Evolutionary conservation across 2,329 filamentous ascomycete genomes (phyloP), one percentile per base, ranked within the genome.

Genomic region (Epichloe typhina): DNA sequence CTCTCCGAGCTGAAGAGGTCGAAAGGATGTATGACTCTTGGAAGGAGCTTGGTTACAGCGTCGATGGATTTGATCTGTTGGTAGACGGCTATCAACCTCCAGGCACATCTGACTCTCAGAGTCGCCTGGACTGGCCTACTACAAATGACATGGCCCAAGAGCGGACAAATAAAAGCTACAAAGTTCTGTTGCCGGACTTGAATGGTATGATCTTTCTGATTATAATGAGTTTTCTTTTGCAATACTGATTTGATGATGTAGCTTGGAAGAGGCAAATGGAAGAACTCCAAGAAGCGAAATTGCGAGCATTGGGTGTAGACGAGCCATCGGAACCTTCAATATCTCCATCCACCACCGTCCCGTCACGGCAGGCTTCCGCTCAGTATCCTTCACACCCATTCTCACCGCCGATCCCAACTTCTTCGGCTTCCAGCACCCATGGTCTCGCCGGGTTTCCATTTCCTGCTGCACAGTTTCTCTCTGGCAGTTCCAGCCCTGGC

Each of bases 231-330:
- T 9, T 36, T 6, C 15, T 19, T 41, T 26, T 44, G 7, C 43
- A 26, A 31, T 5, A 49, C 48, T 60, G 61, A 59, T 31, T 26
- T 46, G 2, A 40, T 26, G 47, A 4, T 50, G n/a, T 51, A 75
- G 75, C 76, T 1, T 82, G 78, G 78, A 84, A 88, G 61, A 74
- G 81, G 26, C 95, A 97, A 65, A 85, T 90, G 52, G 79, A 85
- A 50, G 83, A 85, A 57, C 72, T 97, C 37, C 82, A 87, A 58
- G 93, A 98, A 69, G 88, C 91, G 54, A 98, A 96, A 69, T 74
- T 98, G 49, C 83, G 89, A 54, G 90, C 91, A 47, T 75, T 98
- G 50, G 93, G 93, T 56, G 93, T 82, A 37, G 82, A 84, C 5
- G 87, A 93, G 48, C 79, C 82, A 11, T 69, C 77, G 53, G 71